Evolutionary conservation across 495 filamentous ascomycete genomes (phyloP), one percentile per base, ranked within the genome.

Genomic region (Hypoxylon fuscum): DNA sequence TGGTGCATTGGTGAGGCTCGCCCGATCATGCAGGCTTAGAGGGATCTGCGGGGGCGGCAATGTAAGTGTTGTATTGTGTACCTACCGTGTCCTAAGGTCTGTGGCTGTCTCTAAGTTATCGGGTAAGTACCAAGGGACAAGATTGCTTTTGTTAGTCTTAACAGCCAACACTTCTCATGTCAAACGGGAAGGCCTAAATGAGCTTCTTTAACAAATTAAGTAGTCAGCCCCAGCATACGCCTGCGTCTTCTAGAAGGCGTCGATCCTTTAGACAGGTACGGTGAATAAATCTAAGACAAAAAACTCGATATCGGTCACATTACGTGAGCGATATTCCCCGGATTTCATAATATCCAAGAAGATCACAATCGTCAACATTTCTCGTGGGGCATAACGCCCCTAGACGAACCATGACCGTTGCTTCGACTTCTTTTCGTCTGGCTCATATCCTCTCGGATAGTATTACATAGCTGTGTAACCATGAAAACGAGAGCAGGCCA

Each of bases 391-490:
- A 15, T n/a, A 14, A 29, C n/a, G n/a, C 10, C 18, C 44, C 22
- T 34, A 15, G 14, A 35, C 10, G 23, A 41, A 37, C 15, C 38
- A 23, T 15, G 7, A 3, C 9, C 7, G 12, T 37, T 43, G 17
- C 35, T 18, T 37, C 27, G 7, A 22, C 41, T 59, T 17, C 11
- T 22, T n/a, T n/a, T n/a, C n/a, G n/a, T n/a, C n/a, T 18, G 20
- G n/a, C 21, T 14, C 2, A 22, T 5, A 29, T 12, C 22, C 35
- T 18, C 27, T 57, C 52, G 47, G 40, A 45, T 35, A 34, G 4
- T 10, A 34, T 59, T 15, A 6, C 34, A 41, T 47, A 41, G 32
- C 31, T n/a, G 62, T 65, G 49, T 38, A 59, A 55, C 55, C 5
- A 5, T 34, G 15, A 17, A 55, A 40, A 50, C 41, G 22, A 27